phyloP scores from a whole-genome alignment of 768 basidiomycete species.

The Russula brevipes region DNA sequence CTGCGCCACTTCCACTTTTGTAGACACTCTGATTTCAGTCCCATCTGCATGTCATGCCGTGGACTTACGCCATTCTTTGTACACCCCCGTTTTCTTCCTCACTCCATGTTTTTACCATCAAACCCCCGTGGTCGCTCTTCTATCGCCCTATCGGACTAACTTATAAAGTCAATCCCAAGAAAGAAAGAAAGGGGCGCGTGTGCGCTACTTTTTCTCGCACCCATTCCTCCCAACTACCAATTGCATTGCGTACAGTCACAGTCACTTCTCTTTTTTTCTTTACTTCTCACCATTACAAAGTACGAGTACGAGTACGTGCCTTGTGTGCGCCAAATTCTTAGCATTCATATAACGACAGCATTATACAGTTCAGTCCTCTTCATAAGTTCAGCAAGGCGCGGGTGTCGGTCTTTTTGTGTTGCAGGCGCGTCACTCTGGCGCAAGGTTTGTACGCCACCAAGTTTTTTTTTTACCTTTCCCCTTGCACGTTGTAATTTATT shows the following conservation, averaged over 20 bases:
- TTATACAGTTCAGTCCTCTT: neutral
- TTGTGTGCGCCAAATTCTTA: constrained; percentile 8
- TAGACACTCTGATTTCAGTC: constrained; percentile 2
- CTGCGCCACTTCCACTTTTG: neutral
- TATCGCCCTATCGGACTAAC: constrained; percentile 9
- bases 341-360: neutral
- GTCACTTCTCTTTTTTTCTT: neutral
- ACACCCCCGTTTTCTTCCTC: neutral
- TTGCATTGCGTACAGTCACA: neutral
- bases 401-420: no score
- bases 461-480: no score
- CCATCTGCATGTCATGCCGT: neutral
- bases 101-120: neutral
- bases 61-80: constrained; percentile 16
- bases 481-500: no score
- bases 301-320: constrained; percentile 5
- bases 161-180: neutral
- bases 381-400: no score
- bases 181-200: neutral
- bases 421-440: no score
- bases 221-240: neutral
- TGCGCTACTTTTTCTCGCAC: neutral
- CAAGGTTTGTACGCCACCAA: no score
- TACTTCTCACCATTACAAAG: neutral
- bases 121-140: neutral